Conservation (phyloP, 257 asterid genomes). For the Jasminum sambac region DNA sequence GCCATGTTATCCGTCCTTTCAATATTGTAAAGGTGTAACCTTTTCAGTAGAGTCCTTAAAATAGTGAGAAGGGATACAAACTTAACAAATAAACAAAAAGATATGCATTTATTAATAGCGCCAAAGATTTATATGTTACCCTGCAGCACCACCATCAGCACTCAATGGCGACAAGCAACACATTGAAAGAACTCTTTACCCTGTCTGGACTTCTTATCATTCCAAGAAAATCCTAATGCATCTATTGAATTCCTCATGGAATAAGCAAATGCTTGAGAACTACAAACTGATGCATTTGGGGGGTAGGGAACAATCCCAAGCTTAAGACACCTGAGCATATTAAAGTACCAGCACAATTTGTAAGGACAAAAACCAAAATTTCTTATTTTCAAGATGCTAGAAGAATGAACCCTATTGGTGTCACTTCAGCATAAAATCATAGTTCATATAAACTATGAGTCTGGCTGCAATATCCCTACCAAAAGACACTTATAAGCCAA, state of each 20-base stretch:
- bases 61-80: constrained; percentile 1
- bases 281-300: constrained; percentile 39
- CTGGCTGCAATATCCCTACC: constrained; percentile 7
- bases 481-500: constrained; percentile 1
- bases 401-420: constrained; percentile 10
- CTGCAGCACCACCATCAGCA: constrained; percentile 64
- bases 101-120: background rate
- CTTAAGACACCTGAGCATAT: constrained; percentile 61
- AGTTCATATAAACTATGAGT: background rate
- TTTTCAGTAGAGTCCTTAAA: constrained; percentile 60
- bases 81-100: constrained; percentile 6
- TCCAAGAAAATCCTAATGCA: constrained; percentile 64
- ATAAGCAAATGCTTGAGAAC: constrained; percentile 44
- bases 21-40: constrained; percentile 75
- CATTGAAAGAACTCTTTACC: constrained; percentile 69
- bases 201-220: constrained; percentile 68
- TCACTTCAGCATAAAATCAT: constrained; percentile 3
- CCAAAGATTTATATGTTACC: constrained; percentile 47
- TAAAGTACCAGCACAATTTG: background rate
- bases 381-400: constrained; percentile 17
- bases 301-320: constrained; percentile 71
- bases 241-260: constrained; percentile 59
- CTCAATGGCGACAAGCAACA: constrained; percentile 75
- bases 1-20: constrained; percentile 72
- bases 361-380: constrained; percentile 16